Evolutionary conservation across 805 yeast genomes (phyloP), one percentile per base, ranked within the genome.

Genomic region (Candida adriatica): DNA sequence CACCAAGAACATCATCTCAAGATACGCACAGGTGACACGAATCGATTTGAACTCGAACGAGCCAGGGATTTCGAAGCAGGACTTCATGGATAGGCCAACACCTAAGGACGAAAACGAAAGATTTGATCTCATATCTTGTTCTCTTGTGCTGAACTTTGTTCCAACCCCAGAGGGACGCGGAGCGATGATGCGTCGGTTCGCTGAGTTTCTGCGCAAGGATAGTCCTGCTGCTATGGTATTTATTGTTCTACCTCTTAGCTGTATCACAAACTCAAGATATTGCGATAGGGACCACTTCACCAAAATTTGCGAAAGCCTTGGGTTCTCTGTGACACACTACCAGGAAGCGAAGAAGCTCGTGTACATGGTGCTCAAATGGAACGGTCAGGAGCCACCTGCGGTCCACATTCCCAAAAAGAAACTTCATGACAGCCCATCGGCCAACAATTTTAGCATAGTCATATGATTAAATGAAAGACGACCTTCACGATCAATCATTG

Each of bases 131-230:
- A 62, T 90, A 1, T 84, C 95, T 6, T 80, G 95, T 40, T 85
- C 95, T 0, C 55, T 90, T 34, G 98, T 90, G 23, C 61, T 90
- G 10, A 90, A 90, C 51, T 90, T 84, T 57, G 96, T 90, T 1
- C 84, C 95, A 0, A 73, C 73, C 1, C 74, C 88, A 0, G 47
- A 46, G 7, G 70, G 59, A 10, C 59, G 98, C 32, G 96, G 96
- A 3, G 70, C 68, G 5, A 90, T 90, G 96, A 59, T 87, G 41
- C 48, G 49, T 21, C 52, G 81, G 34, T 70, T 85, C 8, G 58
- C 72, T 4, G 35, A 59, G 17, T 88, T 84, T 48, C 58, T 88
- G 23, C 57, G 56, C 4, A 63, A 31, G 16, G 34, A 38, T 1
- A 27, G 35, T 6, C 22, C 18, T 1, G 22, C 38, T 2, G 35